These are phyloP conservation scores for Myxozyma neotropica DNA, from an alignment of 805 yeast genomes.

Conservation along the genomic window DNA sequence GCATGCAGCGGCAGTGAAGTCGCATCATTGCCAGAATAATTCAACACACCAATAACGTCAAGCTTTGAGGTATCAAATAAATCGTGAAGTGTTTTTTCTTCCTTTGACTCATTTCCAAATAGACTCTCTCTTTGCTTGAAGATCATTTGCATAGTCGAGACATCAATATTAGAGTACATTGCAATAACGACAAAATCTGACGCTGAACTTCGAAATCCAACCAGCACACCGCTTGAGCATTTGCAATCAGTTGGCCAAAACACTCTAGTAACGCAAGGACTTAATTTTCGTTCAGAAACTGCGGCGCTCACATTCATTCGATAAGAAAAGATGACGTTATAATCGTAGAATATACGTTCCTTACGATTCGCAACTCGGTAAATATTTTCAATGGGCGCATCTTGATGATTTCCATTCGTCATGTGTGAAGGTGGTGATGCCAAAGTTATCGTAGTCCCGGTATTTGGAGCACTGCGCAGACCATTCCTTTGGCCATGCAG, in stretches of 20 bases:
- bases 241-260: constrained; percentile 36
- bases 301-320: background rate
- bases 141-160: background rate
- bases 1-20: constrained; percentile 13
- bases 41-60: constrained; percentile 25
- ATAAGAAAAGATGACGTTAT: constrained; percentile 15
- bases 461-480: too few species aligned
- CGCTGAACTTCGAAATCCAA: constrained; percentile 34
- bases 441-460: too few species aligned
- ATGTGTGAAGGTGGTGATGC: background rate
- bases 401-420: background rate
- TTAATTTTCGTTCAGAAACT: background rate
- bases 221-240: constrained; percentile 9
- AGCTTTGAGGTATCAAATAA: constrained; percentile 19
- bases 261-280: constrained; percentile 17
- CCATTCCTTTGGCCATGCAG: background rate
- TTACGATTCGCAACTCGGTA: constrained; percentile 3
- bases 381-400: background rate
- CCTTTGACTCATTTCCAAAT: background rate
- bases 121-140: background rate
- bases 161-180: constrained; percentile 6
- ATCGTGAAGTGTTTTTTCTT: background rate
- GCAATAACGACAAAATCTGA: constrained; percentile 32
- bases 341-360: constrained; percentile 11
- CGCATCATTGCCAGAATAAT: background rate